Base-by-base conservation (phyloP, 192 early-diverging fungal genomes). In the Dimargaris cristalligena region DNA sequence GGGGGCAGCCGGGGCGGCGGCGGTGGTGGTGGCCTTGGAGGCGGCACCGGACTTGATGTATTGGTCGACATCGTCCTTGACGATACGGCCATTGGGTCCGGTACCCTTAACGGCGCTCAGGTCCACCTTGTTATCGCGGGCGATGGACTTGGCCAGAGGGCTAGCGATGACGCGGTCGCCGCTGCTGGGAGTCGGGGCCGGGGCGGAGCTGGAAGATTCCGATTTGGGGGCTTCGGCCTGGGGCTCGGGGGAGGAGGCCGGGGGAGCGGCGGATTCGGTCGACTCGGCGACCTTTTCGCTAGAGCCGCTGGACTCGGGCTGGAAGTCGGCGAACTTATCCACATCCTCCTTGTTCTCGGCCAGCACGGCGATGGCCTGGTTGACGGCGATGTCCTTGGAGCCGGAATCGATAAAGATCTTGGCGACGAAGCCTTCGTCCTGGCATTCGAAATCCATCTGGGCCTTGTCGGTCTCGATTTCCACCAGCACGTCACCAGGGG, bases 381-480 rank as follows among this genome's bases (percentile, higher is more conserved):
- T 83, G 54, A 95, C 86, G 59, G 70, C 52, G 59, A 99, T 76
- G 65, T 97, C 91, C 82, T 99, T 95, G 60, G 80, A 74, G 34
- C 90, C 90, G 31, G 73, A 70, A 13, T 84, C 80, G 62, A 89
- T 74, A 63, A 97, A 71, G 69, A 94, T 91, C 78, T 93, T 86
- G 66, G 92, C 94, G 34, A 97, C 65, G 63, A 88, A 85, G 32
- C 94, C 94, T 68, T 97, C 94, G 41, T 97, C 94, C 67, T 89
- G 86, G 69, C 87, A 92, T 66, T 97, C 94, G 62, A 97, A 90
- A 70, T 97, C 94, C 86, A 97, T 97, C 73, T 91, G 87, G 35
- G 94, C 94, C 79, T 97, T 97, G 69, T 97, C 94, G 10, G 94
- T 95, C 69, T 95, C 92, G 55, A 97, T 86, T 74, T 93, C 94